phyloP scores from a whole-genome alignment of 2,329 filamentous ascomycete species.

The Paraconiothyrium sp. region DNA sequence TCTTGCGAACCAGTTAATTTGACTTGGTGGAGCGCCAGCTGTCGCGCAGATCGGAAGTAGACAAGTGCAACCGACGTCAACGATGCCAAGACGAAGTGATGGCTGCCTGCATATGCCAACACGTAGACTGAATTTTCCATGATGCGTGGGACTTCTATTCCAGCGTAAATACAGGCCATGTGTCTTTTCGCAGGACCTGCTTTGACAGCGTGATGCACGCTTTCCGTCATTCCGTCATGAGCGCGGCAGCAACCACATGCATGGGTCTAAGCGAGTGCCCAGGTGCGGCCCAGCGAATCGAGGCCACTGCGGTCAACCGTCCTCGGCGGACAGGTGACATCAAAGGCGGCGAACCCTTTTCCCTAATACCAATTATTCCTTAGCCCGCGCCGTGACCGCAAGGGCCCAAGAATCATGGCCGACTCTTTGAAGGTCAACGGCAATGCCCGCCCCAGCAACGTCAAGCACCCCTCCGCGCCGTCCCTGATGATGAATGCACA shows the following conservation, averaged over 20 bases:
- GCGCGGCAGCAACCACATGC: slow-evolving; percentile 31
- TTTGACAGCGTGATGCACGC: slow-evolving; percentile 26
- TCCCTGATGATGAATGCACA: slow-evolving; percentile 76
- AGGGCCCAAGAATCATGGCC: slow-evolving; percentile 41
- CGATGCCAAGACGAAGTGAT: slow-evolving; percentile 1
- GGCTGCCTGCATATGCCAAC: background rate
- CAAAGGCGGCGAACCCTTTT: slow-evolving; percentile 38
- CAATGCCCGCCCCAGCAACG: slow-evolving; percentile 45
- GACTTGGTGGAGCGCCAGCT: background rate
- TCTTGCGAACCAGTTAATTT: background rate
- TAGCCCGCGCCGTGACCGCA: slow-evolving; percentile 30
- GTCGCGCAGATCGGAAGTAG: background rate
- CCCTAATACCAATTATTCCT: slow-evolving; percentile 44
- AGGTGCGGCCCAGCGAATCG: slow-evolving; percentile 37
- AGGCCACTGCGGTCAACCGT: slow-evolving; percentile 29
- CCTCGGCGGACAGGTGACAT: slow-evolving; percentile 47
- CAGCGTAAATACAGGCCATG: slow-evolving; percentile 3
- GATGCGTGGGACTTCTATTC: background rate
- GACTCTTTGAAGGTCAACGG: slow-evolving; percentile 47
- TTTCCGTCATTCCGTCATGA: slow-evolving; percentile 41
- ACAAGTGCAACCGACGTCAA: background rate
- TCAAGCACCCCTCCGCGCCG: slow-evolving; percentile 54
- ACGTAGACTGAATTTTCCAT: background rate
- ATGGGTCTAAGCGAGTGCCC: slow-evolving; percentile 40
- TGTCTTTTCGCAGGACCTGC: slow-evolving; percentile 8